phyloP scores from a whole-genome alignment of 768 basidiomycete species.

The Pulveroboletus frians region DNA sequence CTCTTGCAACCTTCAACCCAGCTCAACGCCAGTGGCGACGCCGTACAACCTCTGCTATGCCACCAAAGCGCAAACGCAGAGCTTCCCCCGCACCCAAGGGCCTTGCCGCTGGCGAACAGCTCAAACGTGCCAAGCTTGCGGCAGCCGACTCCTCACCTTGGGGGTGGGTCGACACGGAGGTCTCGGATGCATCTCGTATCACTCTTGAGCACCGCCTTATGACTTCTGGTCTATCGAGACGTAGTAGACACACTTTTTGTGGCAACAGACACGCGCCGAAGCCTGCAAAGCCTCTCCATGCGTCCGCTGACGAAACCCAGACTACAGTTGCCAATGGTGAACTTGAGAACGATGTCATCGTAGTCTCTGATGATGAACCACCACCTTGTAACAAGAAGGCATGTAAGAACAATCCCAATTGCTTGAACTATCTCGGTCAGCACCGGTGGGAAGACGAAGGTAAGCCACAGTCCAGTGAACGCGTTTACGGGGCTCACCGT shows the following conservation, averaged over 20 bases:
- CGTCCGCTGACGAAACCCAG: conserved; percentile 8
- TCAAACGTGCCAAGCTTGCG: conserved; percentile 54
- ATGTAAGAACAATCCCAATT: conserved; percentile 78
- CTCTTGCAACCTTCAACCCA: conserved; percentile 3
- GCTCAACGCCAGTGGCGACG: neutral
- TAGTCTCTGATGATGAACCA: conserved; percentile 64
- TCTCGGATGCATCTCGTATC: conserved; percentile 51
- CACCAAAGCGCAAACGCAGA: conserved; percentile 55
- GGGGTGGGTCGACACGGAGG: conserved; percentile 77
- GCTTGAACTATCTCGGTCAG: conserved; percentile 85
- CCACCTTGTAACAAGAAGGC: conserved; percentile 50
- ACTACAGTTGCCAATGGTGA: conserved; percentile 34
- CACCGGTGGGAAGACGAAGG: conserved; percentile 76
- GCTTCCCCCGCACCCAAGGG: conserved; percentile 44
- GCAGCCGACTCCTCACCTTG: conserved; percentile 49
- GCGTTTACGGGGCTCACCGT: conserved; percentile 3
- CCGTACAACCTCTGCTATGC: conserved; percentile 35
- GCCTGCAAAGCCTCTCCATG: conserved; percentile 15
- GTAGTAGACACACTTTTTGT: conserved; percentile 51
- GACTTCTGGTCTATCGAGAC: conserved; percentile 61
- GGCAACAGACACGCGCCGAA: conserved; percentile 46
- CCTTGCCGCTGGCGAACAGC: conserved; percentile 54
- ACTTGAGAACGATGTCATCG: conserved; percentile 57
- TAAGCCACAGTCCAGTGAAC: conserved; percentile 24
- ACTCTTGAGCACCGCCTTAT: conserved; percentile 58